phyloP scores from a whole-genome alignment of 2,329 filamentous ascomycete species.

The Aspergillus ibericus region DNA sequence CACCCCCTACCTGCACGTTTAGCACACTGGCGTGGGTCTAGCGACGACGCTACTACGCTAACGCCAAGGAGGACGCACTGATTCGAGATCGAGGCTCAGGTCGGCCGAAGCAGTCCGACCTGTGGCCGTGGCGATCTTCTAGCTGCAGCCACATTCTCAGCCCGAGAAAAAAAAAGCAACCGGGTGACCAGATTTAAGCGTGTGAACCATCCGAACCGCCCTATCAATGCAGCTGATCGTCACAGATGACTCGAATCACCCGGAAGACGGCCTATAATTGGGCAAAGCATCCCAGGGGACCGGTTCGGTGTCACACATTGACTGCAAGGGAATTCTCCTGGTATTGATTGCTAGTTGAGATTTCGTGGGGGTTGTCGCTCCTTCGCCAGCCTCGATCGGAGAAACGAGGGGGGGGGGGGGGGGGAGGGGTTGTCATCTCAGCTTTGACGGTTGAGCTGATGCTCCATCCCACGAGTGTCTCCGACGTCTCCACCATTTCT shows the following conservation, averaged over 20 bases:
- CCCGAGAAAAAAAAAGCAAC: not conserved
- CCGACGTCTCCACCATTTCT: not conserved
- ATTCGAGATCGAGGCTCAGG: not conserved
- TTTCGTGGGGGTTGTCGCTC: not conserved
- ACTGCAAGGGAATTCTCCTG: constrained; percentile 5
- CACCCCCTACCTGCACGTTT: not conserved
- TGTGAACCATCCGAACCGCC: not conserved
- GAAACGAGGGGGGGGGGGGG: no score
- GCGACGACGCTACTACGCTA: not conserved
- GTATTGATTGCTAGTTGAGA: not conserved
- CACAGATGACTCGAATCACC: not conserved
- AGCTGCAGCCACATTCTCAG: not conserved
- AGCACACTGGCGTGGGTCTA: not conserved
- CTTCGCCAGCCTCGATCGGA: not conserved
- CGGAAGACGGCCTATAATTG: constrained; percentile 11
- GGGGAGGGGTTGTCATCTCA: not conserved
- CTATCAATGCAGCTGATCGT: not conserved
- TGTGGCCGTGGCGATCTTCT: not conserved
- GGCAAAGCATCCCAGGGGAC: constrained; percentile 12
- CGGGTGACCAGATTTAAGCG: not conserved
- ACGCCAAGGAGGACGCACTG: not conserved
- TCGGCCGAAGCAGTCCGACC: not conserved
- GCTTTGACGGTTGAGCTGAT: not conserved
- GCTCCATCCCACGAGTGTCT: not conserved
- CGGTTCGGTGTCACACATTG: constrained; percentile 17